phyloP scores from a whole-genome alignment of 352 stramenopile genomes.

The Phytophthora nicotianae region DNA sequence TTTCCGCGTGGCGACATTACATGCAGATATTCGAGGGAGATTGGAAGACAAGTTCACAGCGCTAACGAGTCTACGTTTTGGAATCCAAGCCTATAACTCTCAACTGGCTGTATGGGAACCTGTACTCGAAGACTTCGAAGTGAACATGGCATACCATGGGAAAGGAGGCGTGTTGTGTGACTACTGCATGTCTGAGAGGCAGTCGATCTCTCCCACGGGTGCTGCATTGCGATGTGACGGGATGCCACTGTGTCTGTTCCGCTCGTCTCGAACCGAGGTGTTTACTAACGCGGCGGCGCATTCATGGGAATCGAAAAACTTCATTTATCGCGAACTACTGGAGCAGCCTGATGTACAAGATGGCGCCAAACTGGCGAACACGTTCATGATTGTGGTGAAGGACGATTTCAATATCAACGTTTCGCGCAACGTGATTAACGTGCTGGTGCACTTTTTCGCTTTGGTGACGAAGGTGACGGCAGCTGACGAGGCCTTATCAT shows the following conservation, averaged over 20 bases:
- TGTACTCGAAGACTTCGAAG: conserved; percentile 84
- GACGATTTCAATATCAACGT: conserved; percentile 86
- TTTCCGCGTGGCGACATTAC: conserved; percentile 70
- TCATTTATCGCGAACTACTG: conserved; percentile 83
- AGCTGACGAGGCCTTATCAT: conserved; percentile 42
- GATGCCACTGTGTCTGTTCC: conserved; percentile 78
- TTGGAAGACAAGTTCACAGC: conserved; percentile 69
- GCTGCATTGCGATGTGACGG: conserved; percentile 63
- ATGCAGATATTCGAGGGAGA: conserved; percentile 66
- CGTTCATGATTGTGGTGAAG: conserved; percentile 78
- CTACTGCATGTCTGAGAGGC: conserved; percentile 78
- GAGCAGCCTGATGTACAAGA: conserved; percentile 60
- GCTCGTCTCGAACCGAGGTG: conserved; percentile 62
- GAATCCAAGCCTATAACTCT: conserved; percentile 87
- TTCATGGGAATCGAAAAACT: conserved; percentile 82
- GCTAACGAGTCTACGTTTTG: conserved; percentile 65
- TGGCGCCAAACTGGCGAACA: conserved; percentile 57
- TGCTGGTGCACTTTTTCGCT: conserved; percentile 76
- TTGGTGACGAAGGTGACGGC: conserved; percentile 72
- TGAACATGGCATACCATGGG: conserved; percentile 74
- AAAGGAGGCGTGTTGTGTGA: conserved; percentile 76
- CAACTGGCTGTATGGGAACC: conserved; percentile 87
- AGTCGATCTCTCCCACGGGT: conserved; percentile 63
- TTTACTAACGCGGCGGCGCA: conserved; percentile 69
- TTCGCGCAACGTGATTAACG: conserved; percentile 83